Conservation (phyloP, 768 basidiomycete genomes). For the Amylocystis lapponica region DNA sequence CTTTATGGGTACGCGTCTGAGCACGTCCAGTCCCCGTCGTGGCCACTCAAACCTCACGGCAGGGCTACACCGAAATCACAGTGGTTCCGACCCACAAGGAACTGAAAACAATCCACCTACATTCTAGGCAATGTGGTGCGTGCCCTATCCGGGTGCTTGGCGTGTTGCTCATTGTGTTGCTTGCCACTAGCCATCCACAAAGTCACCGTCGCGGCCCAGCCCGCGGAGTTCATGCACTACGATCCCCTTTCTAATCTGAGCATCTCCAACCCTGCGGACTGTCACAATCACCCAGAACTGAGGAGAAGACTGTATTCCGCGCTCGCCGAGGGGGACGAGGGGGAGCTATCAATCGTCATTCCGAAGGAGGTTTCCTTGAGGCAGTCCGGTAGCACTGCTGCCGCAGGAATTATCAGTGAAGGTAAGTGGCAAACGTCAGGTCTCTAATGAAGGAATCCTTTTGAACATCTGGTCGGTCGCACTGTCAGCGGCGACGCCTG, state of each 20-base stretch:
- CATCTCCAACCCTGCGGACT: slow-evolving; percentile 65
- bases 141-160: slow-evolving; percentile 9
- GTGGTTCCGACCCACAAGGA: slow-evolving; percentile 75
- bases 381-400: slow-evolving; percentile 47
- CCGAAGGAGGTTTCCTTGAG: slow-evolving; percentile 65
- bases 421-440: slow-evolving; percentile 31
- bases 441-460: not conserved
- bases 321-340: slow-evolving; percentile 87
- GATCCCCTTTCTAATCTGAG: slow-evolving; percentile 68
- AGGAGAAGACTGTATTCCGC: slow-evolving; percentile 91
- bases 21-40: slow-evolving; percentile 15
- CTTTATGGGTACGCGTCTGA: slow-evolving; percentile 60
- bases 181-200: slow-evolving; percentile 54
- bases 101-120: slow-evolving; percentile 79
- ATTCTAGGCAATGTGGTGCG: slow-evolving; percentile 85
- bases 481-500: slow-evolving; percentile 62
- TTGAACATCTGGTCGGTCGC: not conserved
- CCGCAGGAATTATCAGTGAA: slow-evolving; percentile 47
- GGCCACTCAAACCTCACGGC: slow-evolving; percentile 4
- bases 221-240: slow-evolving; percentile 72
- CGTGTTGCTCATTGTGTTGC: slow-evolving; percentile 2
- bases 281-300: slow-evolving; percentile 86
- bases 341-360: slow-evolving; percentile 88
- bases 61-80: slow-evolving; percentile 95
- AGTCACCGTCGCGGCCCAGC: slow-evolving; percentile 65